These are phyloP conservation scores for Linnemannia exigua DNA, from an alignment of 192 early-diverging fungal species.

Conservation along the genomic window DNA sequence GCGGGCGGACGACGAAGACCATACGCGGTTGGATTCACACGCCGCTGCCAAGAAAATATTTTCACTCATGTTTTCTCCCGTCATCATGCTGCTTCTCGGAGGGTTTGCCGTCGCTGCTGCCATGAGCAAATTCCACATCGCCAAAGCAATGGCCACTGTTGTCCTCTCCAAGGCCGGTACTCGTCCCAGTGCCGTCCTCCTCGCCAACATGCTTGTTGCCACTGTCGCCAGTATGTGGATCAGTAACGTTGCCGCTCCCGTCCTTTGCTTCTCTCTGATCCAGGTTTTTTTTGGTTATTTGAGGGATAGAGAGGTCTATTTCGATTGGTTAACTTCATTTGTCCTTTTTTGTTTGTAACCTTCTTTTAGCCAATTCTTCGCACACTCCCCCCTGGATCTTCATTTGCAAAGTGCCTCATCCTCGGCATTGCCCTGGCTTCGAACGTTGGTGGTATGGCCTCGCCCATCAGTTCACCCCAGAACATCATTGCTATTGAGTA, in stretches of 20 bases:
- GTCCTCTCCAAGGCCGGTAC: slow-evolving; percentile 94
- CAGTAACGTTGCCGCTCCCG: slow-evolving; percentile 96
- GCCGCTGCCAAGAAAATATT: slow-evolving; percentile 90
- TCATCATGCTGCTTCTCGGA: slow-evolving; percentile 96
- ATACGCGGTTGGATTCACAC: slow-evolving; percentile 75
- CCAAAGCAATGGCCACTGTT: slow-evolving; percentile 88
- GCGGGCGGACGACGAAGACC: slow-evolving; percentile 69
- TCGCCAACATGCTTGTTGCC: slow-evolving; percentile 97
- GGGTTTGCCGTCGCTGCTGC: slow-evolving; percentile 96
- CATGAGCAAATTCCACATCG: slow-evolving; percentile 96
- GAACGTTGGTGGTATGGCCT: slow-evolving; percentile 98
- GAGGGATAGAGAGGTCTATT: background rate
- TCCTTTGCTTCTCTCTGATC: slow-evolving; percentile 95
- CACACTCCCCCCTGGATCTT: slow-evolving; percentile 83
- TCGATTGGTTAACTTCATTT: slow-evolving; percentile 37
- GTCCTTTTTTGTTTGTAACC: slow-evolving; percentile 83
- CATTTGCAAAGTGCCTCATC: slow-evolving; percentile 90
- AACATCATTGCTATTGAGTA: slow-evolving; percentile 96
- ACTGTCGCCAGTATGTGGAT: slow-evolving; percentile 99
- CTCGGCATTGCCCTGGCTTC: slow-evolving; percentile 98
- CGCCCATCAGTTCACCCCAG: slow-evolving; percentile 97
- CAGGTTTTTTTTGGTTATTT: slow-evolving; percentile 50
- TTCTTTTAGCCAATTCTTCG: slow-evolving; percentile 86
- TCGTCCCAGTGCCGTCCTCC: slow-evolving; percentile 83
- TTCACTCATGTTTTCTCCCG: slow-evolving; percentile 94